These are phyloP conservation scores for Penicillium sp. DNA, from an alignment of 2,329 filamentous ascomycete genomes.

Conservation along the genomic window DNA sequence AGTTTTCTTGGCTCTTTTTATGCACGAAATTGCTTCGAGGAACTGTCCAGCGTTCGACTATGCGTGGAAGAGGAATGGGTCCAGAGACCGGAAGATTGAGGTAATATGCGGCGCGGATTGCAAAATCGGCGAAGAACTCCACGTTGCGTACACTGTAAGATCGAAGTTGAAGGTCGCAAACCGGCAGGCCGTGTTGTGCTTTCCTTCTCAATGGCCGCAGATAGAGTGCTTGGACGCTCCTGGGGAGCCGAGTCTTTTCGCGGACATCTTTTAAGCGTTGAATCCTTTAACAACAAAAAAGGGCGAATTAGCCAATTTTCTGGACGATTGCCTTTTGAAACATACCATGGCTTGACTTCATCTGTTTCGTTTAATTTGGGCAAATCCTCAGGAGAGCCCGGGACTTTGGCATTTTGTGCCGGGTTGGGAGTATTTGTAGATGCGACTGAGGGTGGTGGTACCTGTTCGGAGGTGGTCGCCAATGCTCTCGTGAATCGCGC, in stretches of 20 bases:
- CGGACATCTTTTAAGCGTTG: conserved; percentile 33
- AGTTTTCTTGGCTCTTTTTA: conserved; percentile 98
- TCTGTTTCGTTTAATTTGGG: background rate
- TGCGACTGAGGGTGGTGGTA: background rate
- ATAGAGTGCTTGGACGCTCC: conserved; percentile 80
- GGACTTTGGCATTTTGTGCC: background rate
- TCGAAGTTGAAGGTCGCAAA: conserved; percentile 86
- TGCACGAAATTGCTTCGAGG: conserved; percentile 84
- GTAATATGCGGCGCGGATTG: conserved; percentile 90
- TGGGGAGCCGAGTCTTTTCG: conserved; percentile 59
- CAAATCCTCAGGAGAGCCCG: background rate
- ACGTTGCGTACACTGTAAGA: conserved; percentile 88
- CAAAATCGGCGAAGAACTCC: conserved; percentile 93
- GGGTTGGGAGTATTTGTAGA: background rate
- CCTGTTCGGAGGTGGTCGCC: conserved; percentile 9
- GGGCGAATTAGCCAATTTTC: conserved; percentile 3
- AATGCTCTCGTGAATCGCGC: conserved; percentile 10
- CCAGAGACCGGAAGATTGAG: conserved; percentile 80
- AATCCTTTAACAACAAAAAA: conserved; percentile 23
- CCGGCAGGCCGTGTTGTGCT: conserved; percentile 71
- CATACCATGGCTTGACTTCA: conserved; percentile 11
- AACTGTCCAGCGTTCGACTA: conserved; percentile 91
- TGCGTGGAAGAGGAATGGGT: conserved; percentile 78
- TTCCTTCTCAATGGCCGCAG: conserved; percentile 75
- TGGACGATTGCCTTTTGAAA: background rate